Evolutionary conservation across 2,329 filamentous ascomycete genomes (phyloP), one percentile per base, ranked within the genome.

Genomic region (Ophiocordyceps robertsii): DNA sequence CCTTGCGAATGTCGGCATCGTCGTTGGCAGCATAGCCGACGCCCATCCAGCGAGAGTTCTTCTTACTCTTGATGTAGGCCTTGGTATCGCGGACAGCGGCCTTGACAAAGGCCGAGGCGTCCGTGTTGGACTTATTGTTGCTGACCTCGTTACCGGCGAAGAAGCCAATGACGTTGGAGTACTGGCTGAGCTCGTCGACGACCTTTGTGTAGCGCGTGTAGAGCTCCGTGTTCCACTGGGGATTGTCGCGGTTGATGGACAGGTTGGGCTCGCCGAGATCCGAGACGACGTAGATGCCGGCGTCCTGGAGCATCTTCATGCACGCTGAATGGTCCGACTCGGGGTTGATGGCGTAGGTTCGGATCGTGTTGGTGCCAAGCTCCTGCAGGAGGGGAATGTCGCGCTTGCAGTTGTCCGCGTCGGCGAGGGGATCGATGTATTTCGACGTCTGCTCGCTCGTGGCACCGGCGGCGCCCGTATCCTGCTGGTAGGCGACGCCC

Each of bases 141-240:
- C 87, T 82, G 48, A 98, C 92, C 69, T 98, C 92, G 67, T 98
- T 98, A 61, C 92, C 92, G 53, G 89, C 90, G 63, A 98, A 96
- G 81, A 96, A 98, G 56, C 92, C 92, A 49, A 98, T 80, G 41
- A 86, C 81, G 68, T 98, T 98, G 64, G 77, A 74, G 73, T 94
- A 96, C 60, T 84, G 72, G 53, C 75, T 71, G 56, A 98, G 70
- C 48, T 76, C 72, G 59, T 96, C 89, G 46, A 98, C 69, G 47
- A 98, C 92, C 29, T 67, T 66, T 44, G 80, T 84, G 73, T 96
- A 98, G 49, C 87, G 85, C 31, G 71, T 60, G 68, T 80, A 94
- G 39, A 95, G 73, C 12, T 75, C 73, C 42, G 80, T 74, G 60
- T 87, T 80, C 92, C 92, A 98, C 47, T 70, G 56, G 16, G 90